Conservation (phyloP, 2,329 filamentous ascomycete species). For the Xylaria sp. region DNA sequence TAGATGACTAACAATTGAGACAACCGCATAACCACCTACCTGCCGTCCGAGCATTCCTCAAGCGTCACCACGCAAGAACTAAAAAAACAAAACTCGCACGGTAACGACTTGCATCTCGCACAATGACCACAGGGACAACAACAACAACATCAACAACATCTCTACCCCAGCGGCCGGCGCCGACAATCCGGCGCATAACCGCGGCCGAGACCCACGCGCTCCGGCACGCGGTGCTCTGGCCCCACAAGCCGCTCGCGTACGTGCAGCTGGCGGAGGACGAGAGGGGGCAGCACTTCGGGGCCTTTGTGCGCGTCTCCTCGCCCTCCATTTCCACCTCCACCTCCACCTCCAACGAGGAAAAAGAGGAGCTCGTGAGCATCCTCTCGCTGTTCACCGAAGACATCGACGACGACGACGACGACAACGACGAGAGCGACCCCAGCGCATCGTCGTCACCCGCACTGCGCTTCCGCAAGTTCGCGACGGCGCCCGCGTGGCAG, state of each 20-base stretch:
- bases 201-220: constrained; percentile 26
- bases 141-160: no score
- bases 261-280: constrained; percentile 29
- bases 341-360: neutral
- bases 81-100: no score
- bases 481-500: constrained; percentile 28
- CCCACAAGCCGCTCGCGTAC: constrained; percentile 26
- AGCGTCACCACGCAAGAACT: no score
- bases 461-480: constrained; percentile 33
- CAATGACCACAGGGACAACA: no score
- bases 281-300: constrained; percentile 28
- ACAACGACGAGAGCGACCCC: no score
- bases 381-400: constrained; percentile 30
- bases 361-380: constrained; percentile 23
- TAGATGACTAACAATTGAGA: no score
- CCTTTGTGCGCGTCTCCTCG: constrained; percentile 9
- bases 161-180: no score
- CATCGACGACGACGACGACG: constrained; percentile 11
- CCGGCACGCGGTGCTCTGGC: constrained; percentile 31
- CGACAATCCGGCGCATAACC: constrained; percentile 23
- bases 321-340: neutral
- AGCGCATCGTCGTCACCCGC: no score
- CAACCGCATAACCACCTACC: no score
- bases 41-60: no score
- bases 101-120: no score